Evolutionary conservation across 768 basidiomycete species (phyloP).

Genomic region (Tulasnella calospora): DNA sequence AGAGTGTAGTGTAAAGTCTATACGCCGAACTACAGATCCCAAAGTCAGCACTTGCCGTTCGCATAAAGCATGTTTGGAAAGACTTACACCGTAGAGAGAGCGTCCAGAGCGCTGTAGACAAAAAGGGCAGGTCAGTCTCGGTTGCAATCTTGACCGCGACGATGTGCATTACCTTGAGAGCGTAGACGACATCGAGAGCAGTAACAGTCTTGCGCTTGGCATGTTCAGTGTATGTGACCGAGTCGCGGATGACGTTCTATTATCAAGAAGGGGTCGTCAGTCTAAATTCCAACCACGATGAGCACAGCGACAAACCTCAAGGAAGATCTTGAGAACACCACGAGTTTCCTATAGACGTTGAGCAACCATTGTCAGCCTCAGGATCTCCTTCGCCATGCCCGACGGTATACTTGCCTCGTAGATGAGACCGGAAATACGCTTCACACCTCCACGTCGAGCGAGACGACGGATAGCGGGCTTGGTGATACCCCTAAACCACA

Average conservation of each 20-base stretch:
- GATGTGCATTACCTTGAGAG: slow-evolving; percentile 38
- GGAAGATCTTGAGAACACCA: slow-evolving; percentile 48
- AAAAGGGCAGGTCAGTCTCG: slow-evolving; percentile 1
- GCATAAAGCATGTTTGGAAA: not conserved
- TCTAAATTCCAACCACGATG: not conserved
- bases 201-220: slow-evolving; percentile 44
- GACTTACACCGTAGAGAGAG: slow-evolving; percentile 23
- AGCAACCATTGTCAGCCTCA: not conserved
- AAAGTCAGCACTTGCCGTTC: not conserved
- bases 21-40: slow-evolving; percentile 31
- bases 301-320: slow-evolving; percentile 31
- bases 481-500: slow-evolving; percentile 44
- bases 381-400: not conserved
- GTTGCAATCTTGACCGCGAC: not conserved
- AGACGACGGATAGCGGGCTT: slow-evolving; percentile 49
- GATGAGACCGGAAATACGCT: slow-evolving; percentile 44
- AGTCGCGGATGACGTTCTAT: slow-evolving; percentile 44
- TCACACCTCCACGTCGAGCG: slow-evolving; percentile 48
- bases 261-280: slow-evolving; percentile 1
- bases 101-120: slow-evolving; percentile 18
- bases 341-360: slow-evolving; percentile 41
- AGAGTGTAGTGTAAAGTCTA: slow-evolving; percentile 29
- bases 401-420: slow-evolving; percentile 32
- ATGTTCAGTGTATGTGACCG: slow-evolving; percentile 51
- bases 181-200: slow-evolving; percentile 48